phyloP scores from a whole-genome alignment of 78 protist genomes.

The slime mould (Dictyostelium discoideum) region DNA sequence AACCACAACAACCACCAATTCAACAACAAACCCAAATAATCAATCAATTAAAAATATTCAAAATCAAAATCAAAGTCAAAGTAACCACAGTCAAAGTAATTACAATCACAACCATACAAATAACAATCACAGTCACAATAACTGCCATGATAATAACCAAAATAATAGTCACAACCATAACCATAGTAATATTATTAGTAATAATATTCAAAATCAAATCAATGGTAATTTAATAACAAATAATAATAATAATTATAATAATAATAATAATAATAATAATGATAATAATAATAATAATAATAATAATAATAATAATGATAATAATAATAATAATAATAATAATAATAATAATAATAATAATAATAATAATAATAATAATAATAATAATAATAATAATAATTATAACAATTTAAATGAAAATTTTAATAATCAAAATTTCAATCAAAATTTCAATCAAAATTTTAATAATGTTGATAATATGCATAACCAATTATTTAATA shows the following conservation, averaged over 20 bases:
- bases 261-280: not conserved
- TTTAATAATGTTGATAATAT: too few relatives aligned
- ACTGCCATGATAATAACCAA: not conserved
- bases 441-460: not conserved
- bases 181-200: not conserved
- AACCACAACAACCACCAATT: not conserved
- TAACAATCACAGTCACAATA: not conserved
- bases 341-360: not conserved
- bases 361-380: not conserved
- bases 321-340: not conserved
- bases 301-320: not conserved
- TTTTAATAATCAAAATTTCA: not conserved
- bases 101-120: not conserved
- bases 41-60: not conserved
- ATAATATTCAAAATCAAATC: not conserved
- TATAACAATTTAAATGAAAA: not conserved
- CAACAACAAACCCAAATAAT: not conserved
- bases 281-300: not conserved
- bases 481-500: not conserved
- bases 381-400: not conserved
- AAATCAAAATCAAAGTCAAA: not conserved
- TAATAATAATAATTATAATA: not conserved
- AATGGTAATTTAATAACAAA: not conserved
- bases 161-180: too few relatives aligned
- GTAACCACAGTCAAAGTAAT: not conserved